These are phyloP conservation scores for Botrytis galanthina DNA, from an alignment of 2,329 filamentous ascomycete genomes.

Conservation along the genomic window DNA sequence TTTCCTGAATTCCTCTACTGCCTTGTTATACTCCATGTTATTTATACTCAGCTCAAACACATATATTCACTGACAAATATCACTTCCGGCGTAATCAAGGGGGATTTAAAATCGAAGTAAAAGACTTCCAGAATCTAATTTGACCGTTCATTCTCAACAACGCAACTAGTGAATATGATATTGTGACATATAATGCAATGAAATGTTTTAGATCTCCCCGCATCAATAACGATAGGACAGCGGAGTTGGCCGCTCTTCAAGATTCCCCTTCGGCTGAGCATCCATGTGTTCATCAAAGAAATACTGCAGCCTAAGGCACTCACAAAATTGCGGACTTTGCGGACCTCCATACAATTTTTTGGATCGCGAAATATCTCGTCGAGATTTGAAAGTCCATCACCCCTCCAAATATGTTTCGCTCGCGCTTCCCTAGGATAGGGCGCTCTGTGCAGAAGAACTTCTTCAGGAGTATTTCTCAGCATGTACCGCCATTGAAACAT, in stretches of 20 bases:
- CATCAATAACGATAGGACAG: constrained; percentile 2
- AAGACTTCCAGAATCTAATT: constrained; percentile 10
- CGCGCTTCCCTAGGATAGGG: constrained; percentile 35
- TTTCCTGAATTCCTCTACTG: constrained; percentile 57
- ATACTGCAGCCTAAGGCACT: neutral
- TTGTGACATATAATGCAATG: neutral
- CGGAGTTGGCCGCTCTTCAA: constrained; percentile 18
- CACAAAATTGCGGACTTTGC: neutral
- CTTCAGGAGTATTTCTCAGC: neutral
- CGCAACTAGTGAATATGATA: neutral
- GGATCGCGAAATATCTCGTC: constrained; percentile 17
- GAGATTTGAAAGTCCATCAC: constrained; percentile 11
- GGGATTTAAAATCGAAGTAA: constrained; percentile 8
- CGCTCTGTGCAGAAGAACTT: constrained; percentile 13
- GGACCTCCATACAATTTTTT: constrained; percentile 18
- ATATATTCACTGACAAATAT: neutral
- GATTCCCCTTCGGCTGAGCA: neutral
- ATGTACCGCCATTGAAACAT: constrained; percentile 45
- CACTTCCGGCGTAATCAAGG: constrained; percentile 19
- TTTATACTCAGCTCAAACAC: constrained; percentile 20
- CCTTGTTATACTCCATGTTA: constrained; percentile 50
- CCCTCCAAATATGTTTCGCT: constrained; percentile 35
- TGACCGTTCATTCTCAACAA: constrained; percentile 25
- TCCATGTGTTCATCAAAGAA: neutral
- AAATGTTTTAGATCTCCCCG: neutral